Base-by-base conservation (phyloP, 1,139 yeast species). In the Kurtzmaniella quercitrusa region DNA sequence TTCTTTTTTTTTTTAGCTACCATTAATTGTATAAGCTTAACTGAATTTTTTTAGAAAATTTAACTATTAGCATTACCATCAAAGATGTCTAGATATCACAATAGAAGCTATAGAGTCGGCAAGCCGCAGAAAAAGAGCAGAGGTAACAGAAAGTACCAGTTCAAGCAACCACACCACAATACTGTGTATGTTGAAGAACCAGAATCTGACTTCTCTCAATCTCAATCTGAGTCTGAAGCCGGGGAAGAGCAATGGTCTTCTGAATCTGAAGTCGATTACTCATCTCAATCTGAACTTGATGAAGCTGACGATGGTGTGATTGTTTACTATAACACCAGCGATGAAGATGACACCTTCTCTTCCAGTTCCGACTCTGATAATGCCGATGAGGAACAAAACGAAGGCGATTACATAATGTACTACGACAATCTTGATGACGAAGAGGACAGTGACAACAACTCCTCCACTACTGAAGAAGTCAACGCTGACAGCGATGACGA, bases 101-200 rank as follows among this genome's bases (percentile, higher is more conserved):
- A 46, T 25, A 53, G 47, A 45, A 48, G 43, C 38, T 51, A 51
- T 27, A 46, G 44, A 40, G 57, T 56, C 16, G 41, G 54, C 25
- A 59, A 56, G 48, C 62, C 63, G 14, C 44, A 54, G 25, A 44
- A 45, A 17, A 43, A 42, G 41, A 48, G 40, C 38, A 60, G 53
- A 48, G 36, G 36, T 14, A 58, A 48, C 38, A 63, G 69, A 57
- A 59, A 59, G 38, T 66, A 67, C 47, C 65, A 62, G 49, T 65
- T 65, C 49, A 62, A 59, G 46, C 69, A 66, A 51, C 71, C 68
- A 43, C 55, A 59, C 11, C 55, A 59, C 25, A 59, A 63, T 41
- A 56, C 60, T 43, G 75, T 65, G 12, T 68, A 57, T 44, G 73
- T 70, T 44, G 75, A 70, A 58, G 75, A 70, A 49, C 75, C 75